These are phyloP conservation scores for Lentinula detonsa DNA, from an alignment of 768 basidiomycete species.

Conservation along the genomic window DNA sequence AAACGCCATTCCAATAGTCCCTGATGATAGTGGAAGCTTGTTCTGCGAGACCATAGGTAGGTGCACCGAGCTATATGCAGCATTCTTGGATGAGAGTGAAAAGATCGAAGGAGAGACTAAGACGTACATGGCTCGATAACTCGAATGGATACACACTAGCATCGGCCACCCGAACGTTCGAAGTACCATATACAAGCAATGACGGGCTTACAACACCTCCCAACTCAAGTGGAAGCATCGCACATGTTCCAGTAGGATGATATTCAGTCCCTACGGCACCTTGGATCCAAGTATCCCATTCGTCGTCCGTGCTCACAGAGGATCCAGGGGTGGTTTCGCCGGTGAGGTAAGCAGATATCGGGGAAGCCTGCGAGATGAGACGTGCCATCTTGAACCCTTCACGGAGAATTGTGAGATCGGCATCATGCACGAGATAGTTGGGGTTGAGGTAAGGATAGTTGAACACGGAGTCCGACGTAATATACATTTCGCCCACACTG, in stretches of 20 bases:
- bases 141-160: slow-evolving; percentile 19
- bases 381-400: slow-evolving; percentile 46
- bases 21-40: slow-evolving; percentile 34
- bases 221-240: slow-evolving; percentile 47
- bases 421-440: slow-evolving; percentile 37
- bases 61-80: slow-evolving; percentile 12
- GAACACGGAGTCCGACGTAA: slow-evolving; percentile 44
- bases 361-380: slow-evolving; percentile 35
- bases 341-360: slow-evolving; percentile 27
- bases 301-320: slow-evolving; percentile 42
- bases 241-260: slow-evolving; percentile 54
- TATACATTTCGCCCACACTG: slow-evolving; percentile 41
- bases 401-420: slow-evolving; percentile 31
- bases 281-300: slow-evolving; percentile 49
- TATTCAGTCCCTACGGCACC: slow-evolving; percentile 42
- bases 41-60: slow-evolving; percentile 24
- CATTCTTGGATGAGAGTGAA: neutral
- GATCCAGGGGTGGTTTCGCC: slow-evolving; percentile 36
- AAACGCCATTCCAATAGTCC: slow-evolving; percentile 8
- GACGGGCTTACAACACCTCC: slow-evolving; percentile 58
- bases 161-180: slow-evolving; percentile 39
- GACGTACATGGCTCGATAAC: slow-evolving; percentile 18
- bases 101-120: neutral
- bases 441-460: slow-evolving; percentile 46
- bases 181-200: slow-evolving; percentile 49